Evolutionary conservation across 495 filamentous ascomycete species (phyloP), one percentile per base, ranked within the genome.

Genomic region (Trichoderma virens): DNA sequence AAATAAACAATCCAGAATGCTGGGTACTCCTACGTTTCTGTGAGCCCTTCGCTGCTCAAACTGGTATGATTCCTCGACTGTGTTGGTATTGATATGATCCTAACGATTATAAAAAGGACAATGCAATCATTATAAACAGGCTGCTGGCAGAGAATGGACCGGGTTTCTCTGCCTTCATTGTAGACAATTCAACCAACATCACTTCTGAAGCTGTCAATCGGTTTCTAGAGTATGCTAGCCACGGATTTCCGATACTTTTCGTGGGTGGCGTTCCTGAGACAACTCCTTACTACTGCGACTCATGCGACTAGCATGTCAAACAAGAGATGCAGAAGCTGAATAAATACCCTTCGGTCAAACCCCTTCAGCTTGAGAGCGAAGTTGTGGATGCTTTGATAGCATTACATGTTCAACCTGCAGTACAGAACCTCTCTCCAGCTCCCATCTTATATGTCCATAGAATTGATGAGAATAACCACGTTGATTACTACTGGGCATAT

Each of bases 401-500:
- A 27, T 28, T 62, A 18, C 41, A 62, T 18, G 34, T 62, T 13
- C n/a, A 41, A 34, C 60, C 60, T 4, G 60, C 60, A 18, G 60
- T 34, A 16, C 8, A 38, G 18, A 62, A 62, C 28, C 34, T 62
- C 9, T 41, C 60, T 5, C 60, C 60, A 5, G 23, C 11, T 8
- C 60, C 60, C 25, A 62, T 62, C 9, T 1, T 62, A 5, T 62
- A 62, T 43, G 60, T 62, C 3, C 60, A 62, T 27, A 38, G 60
- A 16, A 41, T 38, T 23, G 60, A 62, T 25, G 18, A 16, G 14
- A 34, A 39, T 16, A 62, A 62, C 18, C 28, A 30, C 20, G 60
- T 62, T 11, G 60, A 62, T 16, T 62, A 62, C n/a, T 62, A 62
- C n/a, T 62, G 60, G 60, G 41, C 25, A 9, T 62, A 62, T 30